phyloP scores from a whole-genome alignment of 495 filamentous ascomycete species.

The Neurospora tetraspora region DNA sequence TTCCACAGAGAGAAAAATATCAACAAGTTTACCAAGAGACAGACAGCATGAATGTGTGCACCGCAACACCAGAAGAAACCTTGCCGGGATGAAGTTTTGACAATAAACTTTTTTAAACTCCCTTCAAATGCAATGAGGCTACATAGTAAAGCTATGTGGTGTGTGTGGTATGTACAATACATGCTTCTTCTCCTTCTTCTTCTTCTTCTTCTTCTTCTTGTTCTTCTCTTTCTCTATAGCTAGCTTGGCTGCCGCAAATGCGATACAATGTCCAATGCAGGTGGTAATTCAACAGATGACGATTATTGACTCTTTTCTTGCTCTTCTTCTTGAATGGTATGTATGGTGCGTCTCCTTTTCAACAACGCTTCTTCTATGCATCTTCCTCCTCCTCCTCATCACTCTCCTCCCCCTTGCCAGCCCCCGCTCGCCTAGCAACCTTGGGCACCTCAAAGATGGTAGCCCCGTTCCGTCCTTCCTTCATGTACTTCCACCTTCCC shows the following conservation, averaged over 20 bases:
- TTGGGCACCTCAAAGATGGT: constrained; percentile 70
- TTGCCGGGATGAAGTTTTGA: not conserved
- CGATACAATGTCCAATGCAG: not conserved
- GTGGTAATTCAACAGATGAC: not conserved
- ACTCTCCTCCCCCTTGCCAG: constrained; percentile 7
- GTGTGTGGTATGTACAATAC: not conserved
- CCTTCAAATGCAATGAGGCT: not conserved
- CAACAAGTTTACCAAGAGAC: not conserved
- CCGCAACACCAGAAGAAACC: not conserved
- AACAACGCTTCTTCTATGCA: not conserved
- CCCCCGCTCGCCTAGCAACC: constrained; percentile 12
- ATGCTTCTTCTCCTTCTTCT: not conserved
- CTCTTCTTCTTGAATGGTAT: not conserved
- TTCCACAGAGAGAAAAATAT: not conserved
- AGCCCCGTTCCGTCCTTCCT: constrained; percentile 62
- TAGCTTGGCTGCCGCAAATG: not conserved
- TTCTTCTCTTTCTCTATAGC: not conserved
- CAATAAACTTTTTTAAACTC: not conserved
- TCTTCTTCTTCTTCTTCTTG: not conserved
- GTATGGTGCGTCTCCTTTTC: no score
- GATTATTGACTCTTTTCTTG: not conserved
- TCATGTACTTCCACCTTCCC: constrained; percentile 59
- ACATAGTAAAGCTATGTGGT: not conserved
- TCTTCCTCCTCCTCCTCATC: not conserved
- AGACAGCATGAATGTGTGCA: not conserved